Evolutionary conservation across 495 filamentous ascomycete species (phyloP), one percentile per base, ranked within the genome.

Genomic region (Aspergillus mulundensis): DNA sequence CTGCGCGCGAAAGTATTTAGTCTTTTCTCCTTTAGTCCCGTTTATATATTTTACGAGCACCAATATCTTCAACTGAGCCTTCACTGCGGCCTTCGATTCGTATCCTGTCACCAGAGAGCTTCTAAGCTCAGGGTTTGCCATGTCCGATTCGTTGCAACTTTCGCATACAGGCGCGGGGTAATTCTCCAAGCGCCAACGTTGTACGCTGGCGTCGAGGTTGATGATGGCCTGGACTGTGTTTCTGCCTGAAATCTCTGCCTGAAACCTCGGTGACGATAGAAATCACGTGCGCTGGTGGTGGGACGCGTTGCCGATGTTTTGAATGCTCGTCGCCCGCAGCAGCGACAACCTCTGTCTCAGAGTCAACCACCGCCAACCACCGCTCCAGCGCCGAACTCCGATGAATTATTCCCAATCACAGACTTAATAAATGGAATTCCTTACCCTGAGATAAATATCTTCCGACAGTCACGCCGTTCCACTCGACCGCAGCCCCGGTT

Each of bases 241-340:
- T 36, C 7, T 36, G 32, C 20, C 14, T 28, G 10, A 15, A 24
- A 11, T 46, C 1, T 10, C n/a, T 53, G 48, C 41, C 55, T 48
- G 36, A 18, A 15, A 11, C 11, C 32, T 39, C 23, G 42, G 56
- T 43, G 40, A 8, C 40, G n/a, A 53, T 3, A 7, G 5, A 44
- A 49, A 39, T 63, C 63, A 66, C 63, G 63, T 66, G 63, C 16
- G 1, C 7, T 19, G 38, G 54, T 48, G 59, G 57, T 51, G 53
- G 53, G 52, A 61, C 63, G 63, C 63, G 63, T 66, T 51, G 50
- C 59, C 46, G 59, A 65, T 66, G 63, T 66, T 66, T 66, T 66
- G 63, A 59, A 21, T 63, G 62, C 53, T 60, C 50, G 56, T 56
- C 58, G 56, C 48, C 56, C 50, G 51, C 44, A 39, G 28, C 30